Conservation (phyloP, 192 early-diverging fungal genomes). For the Gigaspora rosea region DNA sequence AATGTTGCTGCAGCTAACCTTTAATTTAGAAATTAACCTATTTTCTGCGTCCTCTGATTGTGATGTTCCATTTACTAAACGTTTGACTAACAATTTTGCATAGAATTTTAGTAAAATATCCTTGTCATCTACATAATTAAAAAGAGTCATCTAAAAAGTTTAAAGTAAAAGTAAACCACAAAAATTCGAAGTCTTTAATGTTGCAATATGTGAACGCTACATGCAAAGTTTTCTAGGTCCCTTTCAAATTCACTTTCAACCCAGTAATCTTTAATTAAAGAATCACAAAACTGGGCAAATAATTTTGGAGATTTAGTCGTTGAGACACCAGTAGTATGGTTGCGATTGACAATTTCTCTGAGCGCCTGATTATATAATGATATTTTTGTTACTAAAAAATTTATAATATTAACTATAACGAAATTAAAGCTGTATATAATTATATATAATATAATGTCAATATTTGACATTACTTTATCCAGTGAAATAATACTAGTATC, state of each 20-base stretch:
- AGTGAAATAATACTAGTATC: no score
- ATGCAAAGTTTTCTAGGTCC: slow-evolving; percentile 71
- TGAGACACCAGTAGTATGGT: slow-evolving; percentile 72
- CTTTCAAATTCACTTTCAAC: slow-evolving; percentile 75
- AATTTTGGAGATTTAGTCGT: slow-evolving; percentile 81
- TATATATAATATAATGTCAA: no score
- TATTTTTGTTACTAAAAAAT: no score
- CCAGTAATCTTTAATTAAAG: slow-evolving; percentile 75
- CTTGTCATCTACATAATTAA: slow-evolving; percentile 95
- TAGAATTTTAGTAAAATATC: slow-evolving; percentile 99
- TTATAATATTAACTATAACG: no score
- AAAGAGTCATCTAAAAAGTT: slow-evolving; percentile 78
- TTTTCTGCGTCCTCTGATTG: slow-evolving; percentile 90
- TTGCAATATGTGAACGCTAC: slow-evolving; percentile 27
- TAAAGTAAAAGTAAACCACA: not conserved
- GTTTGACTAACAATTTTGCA: slow-evolving; percentile 88
- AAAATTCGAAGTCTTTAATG: not conserved
- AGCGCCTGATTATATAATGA: slow-evolving; percentile 50
- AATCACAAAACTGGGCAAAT: slow-evolving; percentile 89
- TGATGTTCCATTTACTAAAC: slow-evolving; percentile 86
- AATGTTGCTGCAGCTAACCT: slow-evolving; percentile 36
- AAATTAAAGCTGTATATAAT: no score
- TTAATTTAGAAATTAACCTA: slow-evolving; percentile 90
- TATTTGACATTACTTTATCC: no score
- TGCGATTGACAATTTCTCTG: slow-evolving; percentile 92